Conservation (phyloP, 2,329 filamentous ascomycete genomes). For the Xylariomycetidae sp. region DNA sequence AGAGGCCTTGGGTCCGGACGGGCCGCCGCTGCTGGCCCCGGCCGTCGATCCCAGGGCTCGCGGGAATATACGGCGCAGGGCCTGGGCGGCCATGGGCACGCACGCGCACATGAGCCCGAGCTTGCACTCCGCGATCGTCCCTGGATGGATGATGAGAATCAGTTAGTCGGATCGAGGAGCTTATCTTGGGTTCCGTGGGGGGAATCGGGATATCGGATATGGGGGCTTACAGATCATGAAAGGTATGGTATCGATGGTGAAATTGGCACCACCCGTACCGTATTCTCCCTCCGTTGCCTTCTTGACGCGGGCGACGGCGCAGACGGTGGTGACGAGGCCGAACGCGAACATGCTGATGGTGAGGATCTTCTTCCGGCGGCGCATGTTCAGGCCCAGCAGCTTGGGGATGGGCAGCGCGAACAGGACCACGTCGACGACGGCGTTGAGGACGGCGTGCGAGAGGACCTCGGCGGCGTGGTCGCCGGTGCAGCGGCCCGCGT, state of each 20-base stretch:
- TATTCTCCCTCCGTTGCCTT: not conserved
- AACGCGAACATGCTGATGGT: slow-evolving; percentile 48
- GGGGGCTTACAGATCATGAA: slow-evolving; percentile 3
- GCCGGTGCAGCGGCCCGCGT: slow-evolving; percentile 1
- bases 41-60: no score
- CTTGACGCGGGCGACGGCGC: slow-evolving; percentile 44
- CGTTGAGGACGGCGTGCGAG: slow-evolving; percentile 42
- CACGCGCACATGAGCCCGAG: slow-evolving; percentile 5
- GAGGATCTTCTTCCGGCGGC: slow-evolving; percentile 42
- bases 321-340: slow-evolving; percentile 51
- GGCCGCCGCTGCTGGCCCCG: no score
- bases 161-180: no score
- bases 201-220: no score
- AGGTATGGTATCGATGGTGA: not conserved
- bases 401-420: slow-evolving; percentile 47
- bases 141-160: not conserved
- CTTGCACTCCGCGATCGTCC: slow-evolving; percentile 3
- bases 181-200: no score
- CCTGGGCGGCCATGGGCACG: slow-evolving; percentile 3
- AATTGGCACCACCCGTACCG: not conserved
- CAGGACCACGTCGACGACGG: slow-evolving; percentile 45
- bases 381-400: slow-evolving; percentile 43
- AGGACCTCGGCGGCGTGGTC: not conserved
- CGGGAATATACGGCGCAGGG: not conserved
- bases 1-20: no score